A percentile compares a stretch with the other conserved stretches of the same genome.
Evolutionary conservation across 2,329 filamentous ascomycete species (phyloP).

Genomic region (Penicillium sp.): DNA sequence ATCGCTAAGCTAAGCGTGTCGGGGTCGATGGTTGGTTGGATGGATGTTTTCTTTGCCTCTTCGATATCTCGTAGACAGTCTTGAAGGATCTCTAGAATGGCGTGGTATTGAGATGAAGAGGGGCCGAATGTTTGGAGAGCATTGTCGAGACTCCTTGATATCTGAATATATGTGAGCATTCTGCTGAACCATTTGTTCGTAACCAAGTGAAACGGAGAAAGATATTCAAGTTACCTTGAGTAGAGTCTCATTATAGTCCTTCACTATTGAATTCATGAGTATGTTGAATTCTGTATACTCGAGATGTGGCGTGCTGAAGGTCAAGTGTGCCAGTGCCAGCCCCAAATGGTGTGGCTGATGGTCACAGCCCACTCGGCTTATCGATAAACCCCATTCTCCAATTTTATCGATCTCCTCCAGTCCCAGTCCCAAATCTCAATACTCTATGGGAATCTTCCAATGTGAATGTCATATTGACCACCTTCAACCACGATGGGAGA

Average conservation of each 20-base stretch:
- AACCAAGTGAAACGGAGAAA: too few relatives aligned
- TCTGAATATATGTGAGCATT: constrained; percentile 36
- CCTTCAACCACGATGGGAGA: constrained; percentile 44
- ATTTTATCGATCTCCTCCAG: too few relatives aligned
- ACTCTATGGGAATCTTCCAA: too few relatives aligned
- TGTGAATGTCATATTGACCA: too few relatives aligned
- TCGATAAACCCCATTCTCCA: constrained; percentile 27
- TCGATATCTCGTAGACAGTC: constrained; percentile 38
- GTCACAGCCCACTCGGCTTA: constrained; percentile 14
- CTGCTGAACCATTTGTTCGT: too few relatives aligned
- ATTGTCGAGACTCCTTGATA: constrained; percentile 48
- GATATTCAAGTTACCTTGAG: constrained; percentile 18
- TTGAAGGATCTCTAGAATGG: constrained; percentile 41
- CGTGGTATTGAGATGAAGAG: constrained; percentile 42
- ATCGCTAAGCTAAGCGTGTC: constrained; percentile 39
- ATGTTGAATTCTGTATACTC: too few relatives aligned
- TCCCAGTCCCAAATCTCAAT: too few relatives aligned
- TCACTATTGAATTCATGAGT: background rate
- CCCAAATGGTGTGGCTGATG: too few relatives aligned
- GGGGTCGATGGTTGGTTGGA: constrained; percentile 26
- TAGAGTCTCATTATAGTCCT: constrained; percentile 23
- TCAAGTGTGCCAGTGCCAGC: too few relatives aligned
- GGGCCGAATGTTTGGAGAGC: constrained; percentile 45
- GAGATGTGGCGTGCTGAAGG: too few relatives aligned
- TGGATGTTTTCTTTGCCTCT: constrained; percentile 7